Base-by-base conservation (phyloP, 306 rosid species). In the Macrotyloma uniflorum region DNA sequence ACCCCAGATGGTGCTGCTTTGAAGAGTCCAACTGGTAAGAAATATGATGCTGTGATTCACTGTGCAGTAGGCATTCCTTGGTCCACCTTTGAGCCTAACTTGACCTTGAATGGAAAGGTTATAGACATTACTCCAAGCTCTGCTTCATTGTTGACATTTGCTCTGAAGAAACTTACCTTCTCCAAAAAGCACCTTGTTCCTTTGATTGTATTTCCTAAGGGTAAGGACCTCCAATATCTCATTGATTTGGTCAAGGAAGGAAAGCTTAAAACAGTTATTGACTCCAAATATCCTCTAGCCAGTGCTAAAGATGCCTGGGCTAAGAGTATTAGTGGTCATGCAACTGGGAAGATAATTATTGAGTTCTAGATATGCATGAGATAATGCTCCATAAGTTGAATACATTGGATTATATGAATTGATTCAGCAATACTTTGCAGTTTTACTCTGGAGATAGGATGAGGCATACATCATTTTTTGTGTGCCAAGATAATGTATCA, bases 311-410 rank as follows among this genome's bases (percentile, higher is more conserved):
- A 78, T 70, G 98, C 83, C n/a, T 93, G 96, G 98, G 87, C 95
- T 19, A 85, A 61, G 83, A 90, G 89, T 51, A 79, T 85, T 8
- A 96, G 82, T 47, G 96, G 98, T 20, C 96, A 93, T 77, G 93
- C 97, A 32, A 91, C 97, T 57, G 98, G 98, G 76, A 93, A 93
- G 87, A 84, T 93, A 78, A 74, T 91, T 62, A 86, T 93, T 72
- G 89, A 88, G 79, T 76, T 74, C 49, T 90, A 86, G 77, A 45
- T 58, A 35, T 62, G 54, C 26, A 19, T 22, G n/a, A n/a, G n/a
- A 7, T 22, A 64, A 32, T 70, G 67, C n/a, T n/a, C n/a, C n/a
- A n/a, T n/a, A n/a, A 28, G 20, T 16, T 23, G 0, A 61, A 49
- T 53, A 22, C n/a, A 22, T n/a, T 61, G 10, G 16, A 64, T 35